Evolutionary conservation across 176 grass and related monocot species (phyloP).

Genomic region (Neostapfia colusana): DNA sequence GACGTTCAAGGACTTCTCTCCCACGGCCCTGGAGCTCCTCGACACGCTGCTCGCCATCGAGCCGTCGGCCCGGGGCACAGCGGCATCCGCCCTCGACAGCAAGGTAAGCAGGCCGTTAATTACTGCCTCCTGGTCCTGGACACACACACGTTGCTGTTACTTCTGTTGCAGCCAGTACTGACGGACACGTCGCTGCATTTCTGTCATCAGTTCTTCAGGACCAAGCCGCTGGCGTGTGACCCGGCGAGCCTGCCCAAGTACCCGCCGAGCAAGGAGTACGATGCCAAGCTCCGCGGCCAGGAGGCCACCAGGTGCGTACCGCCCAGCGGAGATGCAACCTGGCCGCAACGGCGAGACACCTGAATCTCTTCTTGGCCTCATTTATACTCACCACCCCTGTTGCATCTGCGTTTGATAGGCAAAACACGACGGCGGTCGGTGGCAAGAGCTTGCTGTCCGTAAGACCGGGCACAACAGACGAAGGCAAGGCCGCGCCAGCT

Average conservation of each 20-base stretch:
- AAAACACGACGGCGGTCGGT: slow-evolving; percentile 46
- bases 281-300: slow-evolving; percentile 62
- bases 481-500: slow-evolving; percentile 44
- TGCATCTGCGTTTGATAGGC: slow-evolving; percentile 31
- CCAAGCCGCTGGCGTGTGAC: slow-evolving; percentile 59
- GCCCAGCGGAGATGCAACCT: neutral
- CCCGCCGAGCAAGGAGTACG: slow-evolving; percentile 76
- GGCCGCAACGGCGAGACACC: neutral
- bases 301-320: slow-evolving; percentile 43
- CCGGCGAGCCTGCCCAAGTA: slow-evolving; percentile 71
- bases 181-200: neutral
- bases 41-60: slow-evolving; percentile 75
- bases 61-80: slow-evolving; percentile 51
- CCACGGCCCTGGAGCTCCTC: slow-evolving; percentile 48
- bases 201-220: slow-evolving; percentile 55
- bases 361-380: neutral
- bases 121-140: neutral
- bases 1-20: slow-evolving; percentile 67
- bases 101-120: slow-evolving; percentile 25
- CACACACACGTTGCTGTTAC: neutral
- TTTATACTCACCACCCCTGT: neutral
- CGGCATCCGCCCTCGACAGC: slow-evolving; percentile 52
- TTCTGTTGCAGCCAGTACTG: neutral
- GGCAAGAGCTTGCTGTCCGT: slow-evolving; percentile 57
- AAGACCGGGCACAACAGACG: slow-evolving; percentile 53